Base-by-base conservation (phyloP, 768 basidiomycete species). In the Podaxis carcinomalis region DNA sequence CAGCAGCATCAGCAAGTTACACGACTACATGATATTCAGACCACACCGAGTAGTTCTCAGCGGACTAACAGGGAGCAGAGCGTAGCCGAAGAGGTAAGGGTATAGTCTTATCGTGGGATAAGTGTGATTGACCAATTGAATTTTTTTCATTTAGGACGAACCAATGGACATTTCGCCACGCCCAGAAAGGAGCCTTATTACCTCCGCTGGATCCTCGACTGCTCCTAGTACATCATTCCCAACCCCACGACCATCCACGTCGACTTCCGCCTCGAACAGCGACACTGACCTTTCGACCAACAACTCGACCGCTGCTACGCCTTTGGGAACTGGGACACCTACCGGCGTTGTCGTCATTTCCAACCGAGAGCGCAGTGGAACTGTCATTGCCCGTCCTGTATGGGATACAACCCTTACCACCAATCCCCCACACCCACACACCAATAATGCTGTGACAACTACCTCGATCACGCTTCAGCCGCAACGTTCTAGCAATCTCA, bases 341-440 rank as follows among this genome's bases (percentile, higher is more conserved):
- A 86, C 84, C 0, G 80, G 83, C 0, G 73, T 82, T n/a, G 84
- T 86, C 44, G 70, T 86, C n/a, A 77, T 86, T 25, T 78, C 82
- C 4, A 76, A 74, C 46, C 78, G 90, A 27, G 89, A 90, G 64
- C 83, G 90, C 49, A 89, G 88, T 63, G 89, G 89, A 9, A 92
- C 90, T 1, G 79, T 92, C 63, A 83, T 90, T 59, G 89, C 81
- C 14, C 83, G 87, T 88, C 65, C 76, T 72, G 23, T 66, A 63
- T 25, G 65, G 68, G 46, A 49, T 6, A 14, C 42, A 16, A n/a
- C 42, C 11, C 42, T 19, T 16, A 1, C n/a, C 19, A 19, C 32
- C 16, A 44, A 44, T 19, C n/a, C 16, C 16, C 42, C 16, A 5
- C n/a, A 9, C 14, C 65, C 50, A 59, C 58, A 62, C 16, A 32